phyloP scores from a whole-genome alignment of 1,284 basidiomycete genomes.

The Cutaneotrichosporon cavernicola region DNA sequence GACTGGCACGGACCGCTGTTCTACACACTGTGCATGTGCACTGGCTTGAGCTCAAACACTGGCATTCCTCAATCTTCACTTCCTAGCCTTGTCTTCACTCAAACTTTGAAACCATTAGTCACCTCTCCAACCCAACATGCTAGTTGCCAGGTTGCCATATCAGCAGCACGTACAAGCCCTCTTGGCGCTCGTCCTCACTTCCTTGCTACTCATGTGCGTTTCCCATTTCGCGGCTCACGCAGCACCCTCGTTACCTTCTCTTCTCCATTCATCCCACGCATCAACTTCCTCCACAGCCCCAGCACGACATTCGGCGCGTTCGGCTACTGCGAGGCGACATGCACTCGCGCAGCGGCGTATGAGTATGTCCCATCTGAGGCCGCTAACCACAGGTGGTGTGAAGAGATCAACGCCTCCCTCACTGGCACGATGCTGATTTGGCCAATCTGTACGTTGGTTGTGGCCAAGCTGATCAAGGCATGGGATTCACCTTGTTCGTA shows the following conservation, averaged over 20 bases:
- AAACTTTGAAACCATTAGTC: too few relatives aligned
- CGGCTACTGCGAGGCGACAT: constrained; percentile 45
- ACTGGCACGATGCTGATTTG: constrained; percentile 50
- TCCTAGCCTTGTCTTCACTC: too few relatives aligned
- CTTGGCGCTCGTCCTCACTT: constrained; percentile 39
- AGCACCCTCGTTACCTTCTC: constrained; percentile 51
- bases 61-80: too few relatives aligned
- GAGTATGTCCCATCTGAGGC: constrained; percentile 35
- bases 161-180: constrained; percentile 40
- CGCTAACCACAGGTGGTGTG: constrained; percentile 31
- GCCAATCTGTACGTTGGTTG: constrained; percentile 39
- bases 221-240: too few relatives aligned
- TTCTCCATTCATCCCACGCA: constrained; percentile 44
- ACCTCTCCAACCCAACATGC: too few relatives aligned
- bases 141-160: background rate
- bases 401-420: constrained; percentile 42
- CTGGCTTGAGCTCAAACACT: too few relatives aligned
- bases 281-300: constrained; percentile 38
- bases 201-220: constrained; percentile 43
- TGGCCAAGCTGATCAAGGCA: constrained; percentile 25
- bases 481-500: constrained; percentile 45
- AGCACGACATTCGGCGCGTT: constrained; percentile 44
- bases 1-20: too few relatives aligned
- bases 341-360: constrained; percentile 34
- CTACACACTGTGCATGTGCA: too few relatives aligned